phyloP scores from a whole-genome alignment of 345 rosid genomes.

The Murraya koenigii region DNA sequence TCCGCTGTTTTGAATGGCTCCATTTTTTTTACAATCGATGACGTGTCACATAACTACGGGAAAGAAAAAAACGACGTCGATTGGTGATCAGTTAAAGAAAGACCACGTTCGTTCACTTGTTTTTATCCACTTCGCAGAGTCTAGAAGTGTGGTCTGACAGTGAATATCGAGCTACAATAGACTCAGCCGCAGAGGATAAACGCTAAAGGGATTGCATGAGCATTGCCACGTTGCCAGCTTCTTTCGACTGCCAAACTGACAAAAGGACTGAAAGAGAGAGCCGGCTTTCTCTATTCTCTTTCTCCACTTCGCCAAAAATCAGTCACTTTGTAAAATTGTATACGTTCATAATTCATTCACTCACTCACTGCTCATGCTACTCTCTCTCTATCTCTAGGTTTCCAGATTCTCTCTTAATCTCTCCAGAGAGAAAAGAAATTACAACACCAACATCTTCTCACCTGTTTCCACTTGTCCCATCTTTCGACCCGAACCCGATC shows the following conservation, averaged over 20 bases:
- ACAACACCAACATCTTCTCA: neutral
- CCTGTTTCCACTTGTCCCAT: slow-evolving; percentile 38
- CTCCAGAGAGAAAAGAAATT: slow-evolving; percentile 28
- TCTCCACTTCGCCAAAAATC: no score
- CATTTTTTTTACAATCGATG: neutral
- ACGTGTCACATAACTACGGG: no score
- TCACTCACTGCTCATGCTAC: neutral
- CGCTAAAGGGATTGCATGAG: slow-evolving; percentile 24
- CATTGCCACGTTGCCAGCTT: slow-evolving; percentile 56
- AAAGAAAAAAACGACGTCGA: neutral
- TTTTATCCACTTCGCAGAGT: no score
- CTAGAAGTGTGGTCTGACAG: no score
- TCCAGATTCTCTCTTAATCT: slow-evolving; percentile 28
- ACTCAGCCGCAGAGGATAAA: neutral
- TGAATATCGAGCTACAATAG: neutral
- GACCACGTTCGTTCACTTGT: no score
- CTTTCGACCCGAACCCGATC: slow-evolving; percentile 22
- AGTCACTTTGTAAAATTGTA: no score
- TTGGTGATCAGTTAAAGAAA: neutral
- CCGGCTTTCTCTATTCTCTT: neutral
- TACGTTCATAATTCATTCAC: neutral
- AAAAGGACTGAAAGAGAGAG: neutral
- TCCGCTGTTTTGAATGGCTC: neutral
- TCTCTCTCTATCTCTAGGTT: slow-evolving; percentile 30
- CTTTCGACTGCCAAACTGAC: slow-evolving; percentile 27